Conservation (phyloP, 106 monocot genomes). For the Triglochin maritima region DNA sequence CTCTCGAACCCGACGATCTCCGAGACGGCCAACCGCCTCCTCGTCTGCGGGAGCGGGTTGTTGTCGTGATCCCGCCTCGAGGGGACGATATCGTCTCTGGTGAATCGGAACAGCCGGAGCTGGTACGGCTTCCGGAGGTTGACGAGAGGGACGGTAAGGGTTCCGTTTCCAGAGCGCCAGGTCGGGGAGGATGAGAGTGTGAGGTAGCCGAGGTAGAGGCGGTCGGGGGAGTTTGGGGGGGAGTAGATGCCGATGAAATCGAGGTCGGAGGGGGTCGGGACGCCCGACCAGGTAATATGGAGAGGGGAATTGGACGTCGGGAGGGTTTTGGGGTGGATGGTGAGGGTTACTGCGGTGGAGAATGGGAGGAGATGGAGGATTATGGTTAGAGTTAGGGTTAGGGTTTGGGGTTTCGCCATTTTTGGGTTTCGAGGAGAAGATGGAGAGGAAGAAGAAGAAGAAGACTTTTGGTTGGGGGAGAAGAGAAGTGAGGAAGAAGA, state of each 20-base stretch:
- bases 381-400: too few relatives aligned
- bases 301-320: conserved; percentile 36
- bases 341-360: conserved; percentile 29
- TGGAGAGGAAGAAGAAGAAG: too few relatives aligned
- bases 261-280: conserved; percentile 49
- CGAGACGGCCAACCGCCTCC: conserved; percentile 49
- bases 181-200: conserved; percentile 61
- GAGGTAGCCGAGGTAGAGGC: conserved; percentile 74
- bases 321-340: conserved; percentile 48
- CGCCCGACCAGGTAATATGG: conserved; percentile 56
- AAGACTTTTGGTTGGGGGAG: too few relatives aligned
- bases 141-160: conserved; percentile 54
- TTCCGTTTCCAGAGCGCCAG: conserved; percentile 54
- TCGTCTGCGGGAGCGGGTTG: conserved; percentile 59
- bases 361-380: conserved; percentile 2
- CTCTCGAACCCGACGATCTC: conserved; percentile 36
- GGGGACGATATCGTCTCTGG: conserved; percentile 38
- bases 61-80: conserved; percentile 66
- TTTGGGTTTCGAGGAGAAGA: too few relatives aligned
- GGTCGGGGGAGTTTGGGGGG: conserved; percentile 53
- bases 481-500: too few relatives aligned
- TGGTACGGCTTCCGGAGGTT: conserved; percentile 63
- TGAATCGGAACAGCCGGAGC: conserved; percentile 80
- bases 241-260: conserved; percentile 94
- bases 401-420: too few relatives aligned